Evolutionary conservation across 192 early-diverging fungal genomes (phyloP), one percentile per base, ranked within the genome.

Genomic region (Linnemannia schmuckeri): DNA sequence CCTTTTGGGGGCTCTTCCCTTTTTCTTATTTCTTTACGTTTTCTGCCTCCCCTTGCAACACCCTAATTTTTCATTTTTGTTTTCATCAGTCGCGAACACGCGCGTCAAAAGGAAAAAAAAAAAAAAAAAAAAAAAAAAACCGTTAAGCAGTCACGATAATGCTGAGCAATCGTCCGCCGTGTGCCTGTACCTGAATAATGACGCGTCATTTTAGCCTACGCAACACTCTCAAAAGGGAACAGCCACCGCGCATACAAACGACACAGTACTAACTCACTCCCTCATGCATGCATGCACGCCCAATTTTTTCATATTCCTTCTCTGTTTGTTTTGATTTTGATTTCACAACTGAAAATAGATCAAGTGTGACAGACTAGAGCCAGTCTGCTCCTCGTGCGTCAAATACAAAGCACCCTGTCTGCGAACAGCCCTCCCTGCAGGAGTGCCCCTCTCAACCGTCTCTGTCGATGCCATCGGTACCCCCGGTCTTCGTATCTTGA

Each of bases 331-430:
- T 52, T 52, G 49, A 52, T 22, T 52, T 52, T 52, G 49, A 46
- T 15, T 18, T 18, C 49, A 18, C 49, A 18, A 52, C 30, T 49
- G 30, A 74, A 74, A 74, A 49, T 57, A 87, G 85, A 87, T 87
- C 42, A 81, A 74, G 41, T 87, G 85, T 54, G 85, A 87, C 20
- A 75, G 85, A 68, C 80, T 87, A 17, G 75, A 87, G 33, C 85
- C 85, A 41, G 74, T 72, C 18, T 87, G 85, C 76, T 87, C 85
- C 12, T 81, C 85, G 2, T 87, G 85, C 49, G 75, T 81, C 54
- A 87, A 87, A 49, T 87, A 87, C 73, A 87, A 87, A 37, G 85
- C 85, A 0, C 81, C 79, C 22, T 87, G 85, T 70, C 63, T 81
- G 9, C 55, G 85, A 1, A 87, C 85, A 3, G 75, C 72, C 4